Conservation (phyloP, 2,329 filamentous ascomycete genomes). For the Trichoderma sp. region DNA sequence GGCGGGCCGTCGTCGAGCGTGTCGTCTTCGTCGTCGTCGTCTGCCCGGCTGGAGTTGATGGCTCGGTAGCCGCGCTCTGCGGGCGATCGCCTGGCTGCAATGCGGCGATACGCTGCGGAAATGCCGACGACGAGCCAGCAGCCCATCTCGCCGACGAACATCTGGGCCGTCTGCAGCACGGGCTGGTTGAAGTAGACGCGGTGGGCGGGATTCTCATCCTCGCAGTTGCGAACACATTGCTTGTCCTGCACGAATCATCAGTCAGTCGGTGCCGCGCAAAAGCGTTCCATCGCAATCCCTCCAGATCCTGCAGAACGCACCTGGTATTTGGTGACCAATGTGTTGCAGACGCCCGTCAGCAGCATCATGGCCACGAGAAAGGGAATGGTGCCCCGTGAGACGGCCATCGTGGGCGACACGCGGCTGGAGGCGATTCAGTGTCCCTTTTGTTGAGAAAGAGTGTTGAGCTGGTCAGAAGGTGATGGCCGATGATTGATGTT, state of each 20-base stretch:
- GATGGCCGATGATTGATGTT: background rate
- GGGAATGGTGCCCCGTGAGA: constrained; percentile 71
- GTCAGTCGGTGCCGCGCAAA: background rate
- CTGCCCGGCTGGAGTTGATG: constrained; percentile 52
- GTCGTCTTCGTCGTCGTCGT: constrained; percentile 34
- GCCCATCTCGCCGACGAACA: constrained; percentile 96
- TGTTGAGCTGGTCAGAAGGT: background rate
- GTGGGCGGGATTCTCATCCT: constrained; percentile 65
- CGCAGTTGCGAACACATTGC: constrained; percentile 92
- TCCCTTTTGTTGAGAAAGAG: too few relatives aligned
- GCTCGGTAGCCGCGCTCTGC: constrained; percentile 65
- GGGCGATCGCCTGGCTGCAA: constrained; percentile 48
- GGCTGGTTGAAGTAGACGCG: constrained; percentile 86
- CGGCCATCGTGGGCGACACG: constrained; percentile 55
- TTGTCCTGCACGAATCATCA: constrained; percentile 67
- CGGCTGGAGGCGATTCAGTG: background rate
- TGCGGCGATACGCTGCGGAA: constrained; percentile 66
- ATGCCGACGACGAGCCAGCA: constrained; percentile 88
- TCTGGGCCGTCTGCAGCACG: constrained; percentile 93
- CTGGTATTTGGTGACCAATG: constrained; percentile 94
- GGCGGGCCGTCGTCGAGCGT: constrained; percentile 39
- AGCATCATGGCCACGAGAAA: constrained; percentile 96
- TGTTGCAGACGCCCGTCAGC: constrained; percentile 94
- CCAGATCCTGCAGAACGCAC: constrained; percentile 49
- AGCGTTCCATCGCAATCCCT: background rate